Evolutionary conservation across 2,329 filamentous ascomycete genomes (phyloP), one percentile per base, ranked within the genome.

Genomic region (Beauveria scarabaeidicola): DNA sequence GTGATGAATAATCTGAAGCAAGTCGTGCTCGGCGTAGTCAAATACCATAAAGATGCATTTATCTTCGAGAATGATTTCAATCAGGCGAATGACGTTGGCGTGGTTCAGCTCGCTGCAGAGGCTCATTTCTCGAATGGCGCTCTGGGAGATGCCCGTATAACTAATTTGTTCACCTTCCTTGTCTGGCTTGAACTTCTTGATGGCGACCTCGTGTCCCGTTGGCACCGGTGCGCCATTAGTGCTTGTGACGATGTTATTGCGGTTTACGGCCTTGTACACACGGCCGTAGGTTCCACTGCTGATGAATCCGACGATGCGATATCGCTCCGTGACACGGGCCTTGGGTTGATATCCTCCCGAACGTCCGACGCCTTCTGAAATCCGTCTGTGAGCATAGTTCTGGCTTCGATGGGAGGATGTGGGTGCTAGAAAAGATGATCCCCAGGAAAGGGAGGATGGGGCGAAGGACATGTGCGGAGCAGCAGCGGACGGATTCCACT

Each of bases 31-130:
- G 65, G 94, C 94, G 72, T 96, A 99, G 73, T 97, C 94, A 67
- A 99, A 97, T 2, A 99, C 92, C 89, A 99, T 99, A 75, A 92
- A 99, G 72, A 99, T 97, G 76, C 92, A 97, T 77, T 97, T 97
- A 73, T 96, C 92, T 75, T 99, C 93, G 3, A 99, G 81, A 68
- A 99, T 96, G 68, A 96, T 97, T 74, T 99, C 94, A 63, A 93
- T 86, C 1, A 97, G 84, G 61, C 88, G 86, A 65, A 99, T 93
- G 38, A 99, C 87, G 70, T 97, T 97, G 60, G 84, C 79, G 72
- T 99, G 91, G 61, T 83, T 85, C 27, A 99, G 81, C 71, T 99
- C 94, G 41, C 90, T 94, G 75, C 94, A 99, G 0, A 99, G 79
- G 17, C 93, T 91, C 91, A 99, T 99, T 74, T 99, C 94, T 57